Evolutionary conservation across 495 filamentous ascomycete species (phyloP).

Genomic region (Penicillium salamii): DNA sequence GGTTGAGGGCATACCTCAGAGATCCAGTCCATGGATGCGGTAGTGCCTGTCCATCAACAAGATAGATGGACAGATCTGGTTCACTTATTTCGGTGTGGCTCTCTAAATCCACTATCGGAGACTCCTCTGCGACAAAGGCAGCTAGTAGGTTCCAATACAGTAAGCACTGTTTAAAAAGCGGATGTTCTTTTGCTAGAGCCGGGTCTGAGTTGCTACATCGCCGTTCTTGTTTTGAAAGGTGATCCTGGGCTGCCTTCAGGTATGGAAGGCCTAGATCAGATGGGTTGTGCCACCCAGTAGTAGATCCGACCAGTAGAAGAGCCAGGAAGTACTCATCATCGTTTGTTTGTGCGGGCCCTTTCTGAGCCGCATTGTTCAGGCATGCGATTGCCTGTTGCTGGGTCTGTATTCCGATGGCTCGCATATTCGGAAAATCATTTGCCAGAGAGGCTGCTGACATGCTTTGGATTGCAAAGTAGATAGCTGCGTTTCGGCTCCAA

Average conservation of each 20-base stretch:
- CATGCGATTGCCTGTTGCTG: constrained; percentile 27
- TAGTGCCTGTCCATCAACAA: constrained; percentile 22
- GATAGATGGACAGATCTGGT: constrained; percentile 17
- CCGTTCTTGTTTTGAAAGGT: constrained; percentile 16
- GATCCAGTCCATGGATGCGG: constrained; percentile 27
- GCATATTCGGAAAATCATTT: constrained; percentile 25
- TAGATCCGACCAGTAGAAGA: constrained; percentile 24
- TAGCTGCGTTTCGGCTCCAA: constrained; percentile 24
- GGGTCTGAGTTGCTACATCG: constrained; percentile 17
- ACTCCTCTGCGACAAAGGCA: constrained; percentile 25
- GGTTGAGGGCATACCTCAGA: constrained; percentile 16
- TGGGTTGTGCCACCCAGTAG: constrained; percentile 23
- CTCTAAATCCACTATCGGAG: constrained; percentile 18
- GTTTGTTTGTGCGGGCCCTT: constrained; percentile 12
- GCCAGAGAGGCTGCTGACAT: constrained; percentile 27
- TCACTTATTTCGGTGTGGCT: constrained; percentile 14
- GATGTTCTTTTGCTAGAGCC: constrained; percentile 23
- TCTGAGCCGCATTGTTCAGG: constrained; percentile 15
- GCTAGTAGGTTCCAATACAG: constrained; percentile 26
- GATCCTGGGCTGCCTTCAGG: constrained; percentile 22
- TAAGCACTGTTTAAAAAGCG: constrained; percentile 24
- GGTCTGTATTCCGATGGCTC: constrained; percentile 22
- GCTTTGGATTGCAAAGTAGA: constrained; percentile 27
- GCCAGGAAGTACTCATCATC: constrained; percentile 27
- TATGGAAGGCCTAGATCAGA: constrained; percentile 21